Evolutionary conservation across 1,284 basidiomycete species (phyloP).

Genomic region (Cutaneotrichosporon sp.): DNA sequence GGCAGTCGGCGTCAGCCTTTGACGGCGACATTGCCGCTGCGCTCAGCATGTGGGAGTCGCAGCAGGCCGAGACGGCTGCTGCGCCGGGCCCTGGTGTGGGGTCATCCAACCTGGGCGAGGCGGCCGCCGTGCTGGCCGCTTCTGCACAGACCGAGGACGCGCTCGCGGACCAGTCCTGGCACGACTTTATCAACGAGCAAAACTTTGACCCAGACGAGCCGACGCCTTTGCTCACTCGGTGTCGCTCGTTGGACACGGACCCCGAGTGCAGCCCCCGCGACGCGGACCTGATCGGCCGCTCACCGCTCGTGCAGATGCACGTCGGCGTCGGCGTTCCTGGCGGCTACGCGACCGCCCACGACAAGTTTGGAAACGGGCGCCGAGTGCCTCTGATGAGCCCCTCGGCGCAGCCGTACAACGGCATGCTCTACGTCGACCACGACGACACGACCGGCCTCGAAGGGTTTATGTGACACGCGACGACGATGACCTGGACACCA

Average conservation of each 20-base stretch:
- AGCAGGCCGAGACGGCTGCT: constrained; percentile 2
- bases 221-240: constrained; percentile 26
- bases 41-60: constrained; percentile 21
- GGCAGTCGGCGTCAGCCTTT: constrained; percentile 10
- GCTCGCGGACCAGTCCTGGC: constrained; percentile 28
- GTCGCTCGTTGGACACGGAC: constrained; percentile 26
- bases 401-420: constrained; percentile 25
- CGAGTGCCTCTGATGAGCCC: constrained; percentile 26
- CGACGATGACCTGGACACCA: background rate
- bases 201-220: constrained; percentile 29
- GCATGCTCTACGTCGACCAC: constrained; percentile 24
- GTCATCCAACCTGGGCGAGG: background rate
- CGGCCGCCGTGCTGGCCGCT: background rate
- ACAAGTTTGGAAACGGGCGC: constrained; percentile 20
- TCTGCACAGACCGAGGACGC: constrained; percentile 19
- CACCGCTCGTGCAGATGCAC: constrained; percentile 22
- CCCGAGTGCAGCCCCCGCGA: constrained; percentile 28
- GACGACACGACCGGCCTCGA: constrained; percentile 14
- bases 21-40: constrained; percentile 21
- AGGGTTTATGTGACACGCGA: background rate
- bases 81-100: background rate
- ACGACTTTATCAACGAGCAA: constrained; percentile 30
- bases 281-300: constrained; percentile 22
- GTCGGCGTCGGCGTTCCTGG: constrained; percentile 1
- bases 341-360: constrained; percentile 12